A percentile compares a stretch with the other conserved stretches of the same genome.
Conservation (phyloP, 768 basidiomycete species). For the Hebeloma cylindrosporum region DNA sequence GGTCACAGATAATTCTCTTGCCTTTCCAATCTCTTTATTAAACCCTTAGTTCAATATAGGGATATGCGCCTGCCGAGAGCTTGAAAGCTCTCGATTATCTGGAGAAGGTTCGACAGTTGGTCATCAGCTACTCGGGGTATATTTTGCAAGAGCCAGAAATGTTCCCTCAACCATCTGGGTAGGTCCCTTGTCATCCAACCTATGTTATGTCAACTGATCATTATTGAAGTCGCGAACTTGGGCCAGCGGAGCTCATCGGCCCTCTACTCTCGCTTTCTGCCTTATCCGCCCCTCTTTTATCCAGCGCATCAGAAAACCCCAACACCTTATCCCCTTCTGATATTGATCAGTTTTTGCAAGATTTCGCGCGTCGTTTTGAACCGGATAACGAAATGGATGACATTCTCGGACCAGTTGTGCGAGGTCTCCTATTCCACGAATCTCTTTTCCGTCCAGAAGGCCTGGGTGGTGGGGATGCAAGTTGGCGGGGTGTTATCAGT, state of each 20-base stretch:
- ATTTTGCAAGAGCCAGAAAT: slow-evolving; percentile 90
- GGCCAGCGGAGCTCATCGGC: slow-evolving; percentile 77
- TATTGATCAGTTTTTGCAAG: slow-evolving; percentile 78
- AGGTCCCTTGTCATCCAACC: slow-evolving; percentile 24
- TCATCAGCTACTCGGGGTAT: slow-evolving; percentile 88
- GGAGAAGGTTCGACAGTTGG: slow-evolving; percentile 75
- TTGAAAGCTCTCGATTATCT: slow-evolving; percentile 61
- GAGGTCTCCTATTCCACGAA: slow-evolving; percentile 58
- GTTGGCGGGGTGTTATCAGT: slow-evolving; percentile 84
- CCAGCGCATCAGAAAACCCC: slow-evolving; percentile 43
- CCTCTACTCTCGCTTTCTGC: slow-evolving; percentile 77
- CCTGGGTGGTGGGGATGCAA: slow-evolving; percentile 67
- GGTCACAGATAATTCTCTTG: slow-evolving; percentile 35
- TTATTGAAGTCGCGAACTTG: slow-evolving; percentile 60
- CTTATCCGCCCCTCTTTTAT: slow-evolving; percentile 63
- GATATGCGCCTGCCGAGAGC: slow-evolving; percentile 60
- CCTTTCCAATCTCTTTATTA: background rate
- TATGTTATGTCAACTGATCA: background rate
- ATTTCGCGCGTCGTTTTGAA: slow-evolving; percentile 79
- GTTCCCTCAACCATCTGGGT: slow-evolving; percentile 89
- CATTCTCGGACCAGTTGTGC: slow-evolving; percentile 76
- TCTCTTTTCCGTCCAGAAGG: slow-evolving; percentile 68
- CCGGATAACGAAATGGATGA: slow-evolving; percentile 75
- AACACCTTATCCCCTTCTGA: slow-evolving; percentile 63
- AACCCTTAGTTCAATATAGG: slow-evolving; percentile 32